Base-by-base conservation (phyloP, 1,284 basidiomycete genomes). In the Takashimella tepidaria region DNA sequence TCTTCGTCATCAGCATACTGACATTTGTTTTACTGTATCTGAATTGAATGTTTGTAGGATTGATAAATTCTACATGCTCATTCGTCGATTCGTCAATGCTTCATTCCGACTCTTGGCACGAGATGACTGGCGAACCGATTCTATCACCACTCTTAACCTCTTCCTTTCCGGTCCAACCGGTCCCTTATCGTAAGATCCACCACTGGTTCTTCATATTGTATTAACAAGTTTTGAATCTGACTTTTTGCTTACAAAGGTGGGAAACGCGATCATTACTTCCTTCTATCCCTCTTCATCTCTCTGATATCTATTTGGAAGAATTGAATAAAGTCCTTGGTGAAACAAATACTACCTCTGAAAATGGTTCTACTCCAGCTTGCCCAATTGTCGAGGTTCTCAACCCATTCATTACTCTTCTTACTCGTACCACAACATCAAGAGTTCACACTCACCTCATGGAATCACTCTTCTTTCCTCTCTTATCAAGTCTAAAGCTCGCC, bases 11-110 rank as follows among this genome's bases (percentile, higher is more conserved):
- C n/a, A n/a, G n/a, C n/a, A n/a, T n/a, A n/a, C n/a, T n/a, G n/a
- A 24, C 8, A 16, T 41, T 25, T 27, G n/a, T 51, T 13, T 55
- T 24, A 48, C 31, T 16, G 5, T 16, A 12, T 4, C 5, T 5
- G 21, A 37, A 8, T 11, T 53, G 47, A 26, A 37, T 11, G 21
- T 11, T 49, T 49, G 11, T 69, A 93, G 92, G 63, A 86, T 96
- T 72, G 92, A 98, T 82, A 98, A 98, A 74, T 98, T 90, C 74
- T 93, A 95, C 70, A 84, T 98, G 82, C 85, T 98, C 49, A 85
- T 98, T 57, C 82, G 95, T 49, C 81, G 88, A 55, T 97, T 92
- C 67, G 80, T 91, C 45, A 88, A 91, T 62, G 88, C 87, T 0
- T 84, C 87, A 0, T 93, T 98, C 74, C 79, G 85, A 31, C 80